A percentile compares a stretch with the other conserved stretches of the same genome.
Conservation (phyloP, 2,329 filamentous ascomycete species). For the Clarireedia monteithiana region DNA sequence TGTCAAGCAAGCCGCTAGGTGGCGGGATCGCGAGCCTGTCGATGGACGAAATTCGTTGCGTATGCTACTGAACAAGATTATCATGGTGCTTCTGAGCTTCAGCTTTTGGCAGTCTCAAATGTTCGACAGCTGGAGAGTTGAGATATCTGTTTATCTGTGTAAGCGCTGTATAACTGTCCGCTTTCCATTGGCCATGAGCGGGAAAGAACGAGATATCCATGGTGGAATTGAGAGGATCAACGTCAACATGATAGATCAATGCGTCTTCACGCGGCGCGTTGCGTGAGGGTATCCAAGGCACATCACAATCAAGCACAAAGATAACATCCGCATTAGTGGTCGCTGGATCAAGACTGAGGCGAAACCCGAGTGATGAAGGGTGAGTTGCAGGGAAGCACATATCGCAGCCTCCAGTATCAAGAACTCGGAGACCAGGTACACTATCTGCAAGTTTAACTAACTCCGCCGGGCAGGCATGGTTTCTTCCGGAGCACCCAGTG, state of each 20-base stretch:
- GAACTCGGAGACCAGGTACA: slow-evolving; percentile 56
- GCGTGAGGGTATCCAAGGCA: slow-evolving; percentile 74
- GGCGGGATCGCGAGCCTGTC: neutral
- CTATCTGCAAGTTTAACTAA: slow-evolving; percentile 60
- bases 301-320: slow-evolving; percentile 75
- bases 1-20: neutral
- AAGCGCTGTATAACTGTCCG: slow-evolving; percentile 54
- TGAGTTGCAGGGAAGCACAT: slow-evolving; percentile 70
- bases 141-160: slow-evolving; percentile 60
- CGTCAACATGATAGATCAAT: slow-evolving; percentile 52
- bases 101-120: slow-evolving; percentile 32
- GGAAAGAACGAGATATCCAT: slow-evolving; percentile 68
- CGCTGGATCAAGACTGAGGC: slow-evolving; percentile 63
- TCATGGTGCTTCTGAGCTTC: neutral
- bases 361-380: slow-evolving; percentile 56
- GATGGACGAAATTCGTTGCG: neutral
- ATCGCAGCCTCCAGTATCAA: slow-evolving; percentile 67
- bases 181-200: slow-evolving; percentile 55
- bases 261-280: slow-evolving; percentile 38
- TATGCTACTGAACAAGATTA: slow-evolving; percentile 8
- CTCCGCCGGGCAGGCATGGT: slow-evolving; percentile 50
- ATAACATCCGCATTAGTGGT: slow-evolving; percentile 74
- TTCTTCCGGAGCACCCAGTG: slow-evolving; percentile 63
- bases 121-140: slow-evolving; percentile 27
- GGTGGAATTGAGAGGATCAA: slow-evolving; percentile 56